A percentile compares a stretch with the other conserved stretches of the same genome.
Evolutionary conservation across 495 filamentous ascomycete genomes (phyloP).

Genomic region (Aspergillus sclerotioniger): DNA sequence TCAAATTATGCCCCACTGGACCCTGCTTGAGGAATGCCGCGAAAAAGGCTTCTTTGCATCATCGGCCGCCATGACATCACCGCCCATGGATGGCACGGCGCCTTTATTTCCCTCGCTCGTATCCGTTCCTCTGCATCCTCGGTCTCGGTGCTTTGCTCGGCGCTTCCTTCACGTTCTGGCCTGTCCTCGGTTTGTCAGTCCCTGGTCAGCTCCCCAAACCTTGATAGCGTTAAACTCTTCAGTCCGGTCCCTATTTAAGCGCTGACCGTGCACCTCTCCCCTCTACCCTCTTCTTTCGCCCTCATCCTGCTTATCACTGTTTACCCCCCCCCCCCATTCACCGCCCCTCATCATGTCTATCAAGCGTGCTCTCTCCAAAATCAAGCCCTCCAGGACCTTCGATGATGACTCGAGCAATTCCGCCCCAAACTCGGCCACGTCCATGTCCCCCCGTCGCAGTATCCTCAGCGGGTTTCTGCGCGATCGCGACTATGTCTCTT

Average conservation of each 20-base stretch:
- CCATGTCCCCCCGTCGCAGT: slow-evolving; percentile 38
- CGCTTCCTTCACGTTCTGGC: not conserved
- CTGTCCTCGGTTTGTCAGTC: not conserved
- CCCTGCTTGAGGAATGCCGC: not conserved
- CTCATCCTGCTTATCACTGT: not conserved
- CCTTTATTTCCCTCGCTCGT: too few relatives aligned
- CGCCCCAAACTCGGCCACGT: slow-evolving; percentile 18
- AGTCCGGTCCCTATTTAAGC: not conserved
- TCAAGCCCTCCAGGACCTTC: slow-evolving; percentile 23
- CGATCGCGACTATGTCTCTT: slow-evolving; percentile 41
- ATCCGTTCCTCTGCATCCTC: too few relatives aligned
- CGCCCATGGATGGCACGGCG: not conserved
- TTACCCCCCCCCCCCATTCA: not conserved
- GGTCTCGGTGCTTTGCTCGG: not conserved
- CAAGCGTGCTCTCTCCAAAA: slow-evolving; percentile 46
- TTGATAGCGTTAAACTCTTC: not conserved
- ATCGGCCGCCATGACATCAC: not conserved
- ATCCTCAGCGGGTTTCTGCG: slow-evolving; percentile 42
- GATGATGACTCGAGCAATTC: slow-evolving; percentile 27
- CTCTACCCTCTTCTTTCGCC: slow-evolving; percentile 40
- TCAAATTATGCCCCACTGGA: not conserved
- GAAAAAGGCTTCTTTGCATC: not conserved
- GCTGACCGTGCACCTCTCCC: slow-evolving; percentile 1
- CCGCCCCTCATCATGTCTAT: slow-evolving; percentile 40
- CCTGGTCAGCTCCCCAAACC: not conserved